Conservation (phyloP, 2,329 filamentous ascomycete genomes). For the Alternaria hordeiaustralica region DNA sequence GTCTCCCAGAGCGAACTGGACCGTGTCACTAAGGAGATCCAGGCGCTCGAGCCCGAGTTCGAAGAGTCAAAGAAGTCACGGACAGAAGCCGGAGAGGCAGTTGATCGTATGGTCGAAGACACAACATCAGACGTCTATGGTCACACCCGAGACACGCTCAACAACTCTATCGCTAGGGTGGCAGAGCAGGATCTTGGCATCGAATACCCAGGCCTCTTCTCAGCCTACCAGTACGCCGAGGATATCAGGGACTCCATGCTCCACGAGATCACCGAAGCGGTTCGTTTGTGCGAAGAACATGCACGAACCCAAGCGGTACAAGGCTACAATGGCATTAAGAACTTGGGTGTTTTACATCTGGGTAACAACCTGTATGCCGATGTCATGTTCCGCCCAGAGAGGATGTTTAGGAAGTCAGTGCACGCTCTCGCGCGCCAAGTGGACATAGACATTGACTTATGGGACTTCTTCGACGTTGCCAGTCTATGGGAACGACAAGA, state of each 20-base stretch:
- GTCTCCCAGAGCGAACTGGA: constrained; percentile 85
- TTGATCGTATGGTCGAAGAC: constrained; percentile 82
- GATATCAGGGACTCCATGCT: constrained; percentile 92
- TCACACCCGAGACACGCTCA: constrained; percentile 77
- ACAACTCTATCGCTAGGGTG: constrained; percentile 75
- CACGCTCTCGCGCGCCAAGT: constrained; percentile 85
- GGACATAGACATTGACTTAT: constrained; percentile 84
- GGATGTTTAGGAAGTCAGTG: constrained; percentile 89
- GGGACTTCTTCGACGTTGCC: constrained; percentile 90
- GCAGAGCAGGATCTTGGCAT: constrained; percentile 82
- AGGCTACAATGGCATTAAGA: constrained; percentile 87
- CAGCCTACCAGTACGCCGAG: constrained; percentile 89
- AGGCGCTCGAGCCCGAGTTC: constrained; percentile 82
- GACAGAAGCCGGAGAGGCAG: constrained; percentile 77
- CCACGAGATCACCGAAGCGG: constrained; percentile 80
- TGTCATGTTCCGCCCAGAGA: constrained; percentile 85
- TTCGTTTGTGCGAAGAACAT: constrained; percentile 81
- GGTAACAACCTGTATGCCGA: constrained; percentile 81
- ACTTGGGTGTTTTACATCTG: constrained; percentile 84
- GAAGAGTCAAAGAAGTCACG: constrained; percentile 84
- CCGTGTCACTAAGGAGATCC: constrained; percentile 79
- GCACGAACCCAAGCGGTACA: constrained; percentile 78
- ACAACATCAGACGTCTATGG: constrained; percentile 87
- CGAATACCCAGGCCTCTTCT: constrained; percentile 83
- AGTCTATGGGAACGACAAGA: constrained; percentile 88